Conservation (phyloP, 306 rosid species). For the Quillaja saponaria region DNA sequence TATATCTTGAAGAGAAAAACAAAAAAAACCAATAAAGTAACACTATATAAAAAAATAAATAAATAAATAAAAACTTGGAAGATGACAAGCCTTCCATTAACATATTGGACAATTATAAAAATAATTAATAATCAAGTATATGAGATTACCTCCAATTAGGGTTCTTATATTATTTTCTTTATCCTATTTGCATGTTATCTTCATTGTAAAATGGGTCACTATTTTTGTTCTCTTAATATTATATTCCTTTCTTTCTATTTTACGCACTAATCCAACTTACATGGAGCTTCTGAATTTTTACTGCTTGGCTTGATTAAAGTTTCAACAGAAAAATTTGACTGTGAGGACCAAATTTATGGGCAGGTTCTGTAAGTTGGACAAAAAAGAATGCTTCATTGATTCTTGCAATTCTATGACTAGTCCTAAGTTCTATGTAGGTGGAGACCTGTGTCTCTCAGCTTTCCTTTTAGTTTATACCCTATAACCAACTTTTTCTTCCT, state of each 20-base stretch:
- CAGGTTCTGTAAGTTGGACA: background rate
- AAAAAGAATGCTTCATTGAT: conserved; percentile 19
- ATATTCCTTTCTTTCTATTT: too few relatives aligned
- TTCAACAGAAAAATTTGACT: conserved; percentile 6
- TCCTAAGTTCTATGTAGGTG: conserved; percentile 23
- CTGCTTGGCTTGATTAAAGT: conserved; percentile 1
- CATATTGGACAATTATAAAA: too few relatives aligned
- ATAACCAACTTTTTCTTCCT: conserved; percentile 13
- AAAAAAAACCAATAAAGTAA: too few relatives aligned
- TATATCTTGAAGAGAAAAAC: too few relatives aligned
- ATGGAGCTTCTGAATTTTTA: too few relatives aligned
- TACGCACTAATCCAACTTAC: background rate
- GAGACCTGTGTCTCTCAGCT: conserved; percentile 31
- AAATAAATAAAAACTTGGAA: too few relatives aligned
- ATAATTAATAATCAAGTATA: background rate
- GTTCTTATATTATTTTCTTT: background rate
- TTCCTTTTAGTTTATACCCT: conserved; percentile 38
- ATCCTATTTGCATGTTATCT: background rate
- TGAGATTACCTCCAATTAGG: conserved; percentile 21
- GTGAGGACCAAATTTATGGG: background rate
- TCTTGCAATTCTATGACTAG: conserved; percentile 22
- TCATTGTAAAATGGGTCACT: background rate
- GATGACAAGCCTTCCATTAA: too few relatives aligned
- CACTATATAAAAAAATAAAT: too few relatives aligned
- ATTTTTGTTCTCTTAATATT: too few relatives aligned